phyloP scores from a whole-genome alignment of 805 yeast species.

The Myxozyma nipponensis region DNA sequence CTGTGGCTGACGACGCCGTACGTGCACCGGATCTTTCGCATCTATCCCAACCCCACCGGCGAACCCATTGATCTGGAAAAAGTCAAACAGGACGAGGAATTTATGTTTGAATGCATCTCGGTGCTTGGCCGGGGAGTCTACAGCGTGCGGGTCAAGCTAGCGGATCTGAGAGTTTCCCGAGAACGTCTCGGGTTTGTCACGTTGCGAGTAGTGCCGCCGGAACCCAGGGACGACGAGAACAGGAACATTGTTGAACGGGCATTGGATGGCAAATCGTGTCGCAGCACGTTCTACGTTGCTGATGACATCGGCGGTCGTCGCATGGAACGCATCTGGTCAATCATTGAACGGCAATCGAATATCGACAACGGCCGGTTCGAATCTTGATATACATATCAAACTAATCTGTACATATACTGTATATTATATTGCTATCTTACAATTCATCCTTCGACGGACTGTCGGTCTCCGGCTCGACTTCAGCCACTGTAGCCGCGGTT shows the following conservation, averaged over 20 bases:
- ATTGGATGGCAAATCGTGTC: conserved; percentile 30
- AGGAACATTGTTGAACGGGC: conserved; percentile 11
- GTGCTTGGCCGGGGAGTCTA: conserved; percentile 63
- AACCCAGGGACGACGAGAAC: conserved; percentile 29
- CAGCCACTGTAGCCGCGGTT: not conserved
- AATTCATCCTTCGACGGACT: conserved; percentile 18
- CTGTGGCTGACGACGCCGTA: conserved; percentile 57
- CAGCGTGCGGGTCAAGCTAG: conserved; percentile 56
- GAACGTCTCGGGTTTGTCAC: conserved; percentile 49
- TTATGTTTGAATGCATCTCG: conserved; percentile 64
- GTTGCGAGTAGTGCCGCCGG: conserved; percentile 40
- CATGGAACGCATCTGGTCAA: conserved; percentile 83
- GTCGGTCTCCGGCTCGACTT: not conserved
- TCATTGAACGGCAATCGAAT: conserved; percentile 65
- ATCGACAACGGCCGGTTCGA: conserved; percentile 59
- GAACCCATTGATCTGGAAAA: conserved; percentile 61
- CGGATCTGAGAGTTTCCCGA: conserved; percentile 42
- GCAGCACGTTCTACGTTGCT: conserved; percentile 50
- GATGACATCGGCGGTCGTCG: conserved; percentile 77
- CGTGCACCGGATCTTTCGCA: conserved; percentile 66
- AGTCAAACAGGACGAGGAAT: conserved; percentile 56
- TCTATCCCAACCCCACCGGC: conserved; percentile 47
- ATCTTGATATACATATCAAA: not conserved
- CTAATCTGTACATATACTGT: not conserved
- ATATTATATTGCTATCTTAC: conserved; percentile 3